A percentile compares a stretch with the other conserved stretches of the same genome.
These are phyloP conservation scores for Mucor sp. DNA, from an alignment of 371 early-diverging fungal species.

Conservation along the genomic window DNA sequence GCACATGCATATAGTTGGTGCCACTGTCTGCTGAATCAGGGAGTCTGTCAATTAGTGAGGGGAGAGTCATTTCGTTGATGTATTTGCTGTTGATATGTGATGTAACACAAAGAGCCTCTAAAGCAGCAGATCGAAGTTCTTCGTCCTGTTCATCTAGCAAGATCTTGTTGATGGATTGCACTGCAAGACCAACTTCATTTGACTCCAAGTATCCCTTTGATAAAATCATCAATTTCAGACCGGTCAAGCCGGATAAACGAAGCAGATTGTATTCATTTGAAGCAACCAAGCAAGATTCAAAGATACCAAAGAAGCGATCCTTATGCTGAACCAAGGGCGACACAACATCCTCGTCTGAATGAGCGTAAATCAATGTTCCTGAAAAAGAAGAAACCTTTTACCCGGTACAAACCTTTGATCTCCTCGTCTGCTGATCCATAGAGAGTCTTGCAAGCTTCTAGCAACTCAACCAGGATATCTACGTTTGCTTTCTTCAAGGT, in stretches of 20 bases:
- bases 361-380: too few species aligned
- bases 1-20: constrained; percentile 18
- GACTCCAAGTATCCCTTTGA: constrained; percentile 56
- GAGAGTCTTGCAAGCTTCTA: constrained; percentile 61
- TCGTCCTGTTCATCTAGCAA: constrained; percentile 53
- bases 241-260: constrained; percentile 67
- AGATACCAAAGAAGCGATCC: constrained; percentile 69
- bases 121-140: constrained; percentile 49
- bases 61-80: constrained; percentile 36
- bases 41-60: constrained; percentile 32
- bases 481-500: constrained; percentile 64
- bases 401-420: constrained; percentile 31
- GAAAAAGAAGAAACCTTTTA: neutral
- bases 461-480: constrained; percentile 68
- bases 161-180: constrained; percentile 61
- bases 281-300: constrained; percentile 55
- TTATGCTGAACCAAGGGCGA: constrained; percentile 67
- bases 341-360: constrained; percentile 27
- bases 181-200: constrained; percentile 63
- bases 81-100: constrained; percentile 27
- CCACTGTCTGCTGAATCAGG: constrained; percentile 23
- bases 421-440: constrained; percentile 58
- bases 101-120: constrained; percentile 32
- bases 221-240: constrained; percentile 66
- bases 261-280: constrained; percentile 76